Base-by-base conservation (phyloP, 2,329 filamentous ascomycete species). In the Coniochaeta sp. region DNA sequence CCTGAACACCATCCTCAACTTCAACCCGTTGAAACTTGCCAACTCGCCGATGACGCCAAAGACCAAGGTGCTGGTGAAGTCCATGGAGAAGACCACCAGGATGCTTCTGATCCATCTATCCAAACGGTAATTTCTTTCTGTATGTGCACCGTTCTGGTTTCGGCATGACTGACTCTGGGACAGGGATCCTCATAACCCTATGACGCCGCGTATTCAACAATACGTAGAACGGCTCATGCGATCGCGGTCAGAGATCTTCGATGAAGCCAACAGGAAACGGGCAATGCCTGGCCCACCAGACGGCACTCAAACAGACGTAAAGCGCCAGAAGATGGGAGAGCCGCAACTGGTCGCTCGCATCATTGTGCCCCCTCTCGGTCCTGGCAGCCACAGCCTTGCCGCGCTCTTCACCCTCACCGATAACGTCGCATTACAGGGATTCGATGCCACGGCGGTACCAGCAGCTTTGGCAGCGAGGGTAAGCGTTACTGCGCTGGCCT, bases 21-120 rank as follows among this genome's bases (percentile, higher is more conserved):
- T 97, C 81, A 96, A 96, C 70, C 95, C 95, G 0, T 77, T 97
- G 52, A 91, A 89, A 73, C 83, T 91, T 64, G 90, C 89, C 60
- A 89, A 85, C 67, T 85, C 86, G 1, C 87, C 89, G 3, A 84
- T 96, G 78, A 93, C 89, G 0, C 83, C 91, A 2, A 91, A 87
- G 70, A 83, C 85, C 57, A 91, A 89, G 67, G 89, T 99, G 62
- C 85, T 93, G 67, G 83, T 96, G 63, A 91, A 88, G 74, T 98
- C 93, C 6, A 95, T 99, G 86, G 93, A 97, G 73, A 91, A 96
- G 71, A 99, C 95, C 26, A 90, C 90, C 3, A 85, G 92, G 67
- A 86, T 92, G 66, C 77, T 99, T 55, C 80, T 98, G 43, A 83
- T 93, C 59, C 93, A 97, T 73, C 79, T 96, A 59, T 80, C 89